Conservation (phyloP, 2,329 filamentous ascomycete genomes). For the Incumbomyces delicatus region DNA sequence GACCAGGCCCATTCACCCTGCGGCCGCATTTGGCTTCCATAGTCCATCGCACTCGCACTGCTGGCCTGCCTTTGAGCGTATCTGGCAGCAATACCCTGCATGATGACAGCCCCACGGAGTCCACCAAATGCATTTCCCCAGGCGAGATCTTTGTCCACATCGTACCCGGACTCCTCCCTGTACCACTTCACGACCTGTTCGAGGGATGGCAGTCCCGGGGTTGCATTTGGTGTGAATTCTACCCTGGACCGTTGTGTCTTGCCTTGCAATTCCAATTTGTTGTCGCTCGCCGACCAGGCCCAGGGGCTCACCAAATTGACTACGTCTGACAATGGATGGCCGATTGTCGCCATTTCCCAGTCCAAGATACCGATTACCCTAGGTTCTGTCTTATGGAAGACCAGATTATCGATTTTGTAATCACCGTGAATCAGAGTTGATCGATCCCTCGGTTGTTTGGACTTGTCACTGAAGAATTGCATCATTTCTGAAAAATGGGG, state of each 20-base stretch:
- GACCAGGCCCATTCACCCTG: conserved; percentile 73
- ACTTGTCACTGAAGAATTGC: conserved; percentile 61
- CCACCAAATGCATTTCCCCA: conserved; percentile 57
- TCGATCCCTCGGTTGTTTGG: conserved; percentile 64
- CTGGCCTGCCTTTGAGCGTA: conserved; percentile 81
- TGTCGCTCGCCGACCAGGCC: conserved; percentile 26
- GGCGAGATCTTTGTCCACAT: conserved; percentile 50
- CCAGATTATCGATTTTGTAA: conserved; percentile 87
- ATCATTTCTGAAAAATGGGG: conserved; percentile 76
- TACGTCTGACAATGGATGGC: conserved; percentile 88
- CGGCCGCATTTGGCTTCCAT: conserved; percentile 58
- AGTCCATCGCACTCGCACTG: conserved; percentile 66
- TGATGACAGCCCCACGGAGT: conserved; percentile 52
- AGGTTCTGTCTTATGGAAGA: conserved; percentile 82
- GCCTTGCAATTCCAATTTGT: conserved; percentile 19
- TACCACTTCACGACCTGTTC: conserved; percentile 58
- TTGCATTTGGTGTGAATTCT: conserved; percentile 51
- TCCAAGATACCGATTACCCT: conserved; percentile 87
- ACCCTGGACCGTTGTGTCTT: conserved; percentile 4
- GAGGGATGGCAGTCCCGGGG: conserved; percentile 55
- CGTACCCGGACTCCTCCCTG: conserved; percentile 57
- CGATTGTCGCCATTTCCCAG: conserved; percentile 97
- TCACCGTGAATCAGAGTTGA: conserved; percentile 82
- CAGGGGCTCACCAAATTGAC: conserved; percentile 57
- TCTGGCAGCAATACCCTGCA: conserved; percentile 87